Conservation (phyloP, 2,329 filamentous ascomycete genomes). For the Pseudonectria foliicola region DNA sequence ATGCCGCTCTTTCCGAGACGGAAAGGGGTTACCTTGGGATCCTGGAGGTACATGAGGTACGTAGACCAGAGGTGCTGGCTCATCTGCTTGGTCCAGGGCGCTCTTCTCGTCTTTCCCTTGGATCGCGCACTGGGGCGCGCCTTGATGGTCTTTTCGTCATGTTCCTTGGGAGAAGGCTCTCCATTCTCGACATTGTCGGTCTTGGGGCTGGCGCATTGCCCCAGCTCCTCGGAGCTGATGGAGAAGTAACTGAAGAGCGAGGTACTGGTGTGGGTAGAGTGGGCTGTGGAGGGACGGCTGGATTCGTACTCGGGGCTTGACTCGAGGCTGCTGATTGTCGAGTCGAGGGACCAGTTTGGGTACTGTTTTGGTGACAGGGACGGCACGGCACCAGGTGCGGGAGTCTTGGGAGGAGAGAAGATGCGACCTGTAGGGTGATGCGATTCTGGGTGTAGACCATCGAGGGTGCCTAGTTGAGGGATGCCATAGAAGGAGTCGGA, state of each 20-base stretch:
- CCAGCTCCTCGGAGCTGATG: conserved; percentile 47
- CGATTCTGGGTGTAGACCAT: conserved; percentile 21
- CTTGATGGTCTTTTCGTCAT: conserved; percentile 26
- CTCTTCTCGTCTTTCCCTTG: conserved; percentile 36
- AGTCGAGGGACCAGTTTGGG: conserved; percentile 54
- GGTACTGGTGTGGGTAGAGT: conserved; percentile 51
- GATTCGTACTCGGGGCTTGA: conserved; percentile 53
- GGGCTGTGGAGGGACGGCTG: conserved; percentile 52
- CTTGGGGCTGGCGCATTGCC: conserved; percentile 45
- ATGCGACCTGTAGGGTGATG: conserved; percentile 31
- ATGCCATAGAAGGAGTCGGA: conserved; percentile 29
- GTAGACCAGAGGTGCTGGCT: conserved; percentile 59
- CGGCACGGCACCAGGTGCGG: conserved; percentile 40
- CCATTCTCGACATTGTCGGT: conserved; percentile 22
- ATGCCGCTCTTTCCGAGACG: conserved; percentile 56
- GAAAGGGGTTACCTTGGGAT: conserved; percentile 61
- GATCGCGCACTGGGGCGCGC: conserved; percentile 10
- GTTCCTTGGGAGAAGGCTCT: conserved; percentile 20
- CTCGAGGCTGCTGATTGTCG: conserved; percentile 48
- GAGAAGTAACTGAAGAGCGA: conserved; percentile 53
- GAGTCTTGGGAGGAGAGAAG: conserved; percentile 54
- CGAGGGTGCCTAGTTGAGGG: conserved; percentile 28
- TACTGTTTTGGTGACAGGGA: conserved; percentile 40
- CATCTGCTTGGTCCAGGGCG: conserved; percentile 59
- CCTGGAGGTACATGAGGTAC: conserved; percentile 57